Conservation (phyloP, 208 protist species). For the Vickermania spadyakhi region DNA sequence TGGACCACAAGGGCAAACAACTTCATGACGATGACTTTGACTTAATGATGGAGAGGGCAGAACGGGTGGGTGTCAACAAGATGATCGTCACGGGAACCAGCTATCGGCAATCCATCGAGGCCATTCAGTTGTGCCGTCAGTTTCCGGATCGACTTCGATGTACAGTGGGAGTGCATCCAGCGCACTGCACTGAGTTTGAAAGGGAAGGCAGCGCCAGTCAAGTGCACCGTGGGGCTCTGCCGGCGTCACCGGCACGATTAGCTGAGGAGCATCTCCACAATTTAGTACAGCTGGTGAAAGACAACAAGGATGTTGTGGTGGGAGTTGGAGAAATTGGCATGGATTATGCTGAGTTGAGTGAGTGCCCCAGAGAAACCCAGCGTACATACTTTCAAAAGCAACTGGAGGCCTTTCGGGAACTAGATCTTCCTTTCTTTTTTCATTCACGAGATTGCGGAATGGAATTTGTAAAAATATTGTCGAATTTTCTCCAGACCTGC, state of each 20-base stretch:
- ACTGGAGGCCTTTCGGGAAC: conserved; percentile 30
- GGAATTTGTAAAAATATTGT: conserved; percentile 68
- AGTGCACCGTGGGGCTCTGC: background rate
- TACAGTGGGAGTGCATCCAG: conserved; percentile 82
- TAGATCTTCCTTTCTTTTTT: conserved; percentile 83
- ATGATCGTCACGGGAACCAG: conserved; percentile 84
- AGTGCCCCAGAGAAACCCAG: conserved; percentile 66
- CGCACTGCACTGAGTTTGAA: conserved; percentile 63
- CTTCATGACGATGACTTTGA: conserved; percentile 81
- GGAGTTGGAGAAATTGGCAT: conserved; percentile 85
- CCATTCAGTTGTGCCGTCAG: conserved; percentile 60
- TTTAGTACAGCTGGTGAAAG: conserved; percentile 39
- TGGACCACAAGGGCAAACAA: conserved; percentile 69
- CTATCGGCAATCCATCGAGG: conserved; percentile 63
- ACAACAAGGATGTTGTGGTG: conserved; percentile 79
- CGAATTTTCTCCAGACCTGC: conserved; percentile 6
- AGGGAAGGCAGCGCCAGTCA: background rate
- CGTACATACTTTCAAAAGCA: conserved; percentile 60
- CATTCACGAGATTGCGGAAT: conserved; percentile 86
- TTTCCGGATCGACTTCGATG: conserved; percentile 49
- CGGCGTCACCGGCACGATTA: conserved; percentile 5
- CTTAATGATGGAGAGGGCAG: conserved; percentile 48
- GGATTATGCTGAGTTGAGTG: conserved; percentile 87
- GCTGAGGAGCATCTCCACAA: conserved; percentile 31
- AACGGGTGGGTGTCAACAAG: conserved; percentile 38